These are phyloP conservation scores for Umbelopsis sp. DNA, from an alignment of 371 early-diverging fungal species.

Conservation along the genomic window DNA sequence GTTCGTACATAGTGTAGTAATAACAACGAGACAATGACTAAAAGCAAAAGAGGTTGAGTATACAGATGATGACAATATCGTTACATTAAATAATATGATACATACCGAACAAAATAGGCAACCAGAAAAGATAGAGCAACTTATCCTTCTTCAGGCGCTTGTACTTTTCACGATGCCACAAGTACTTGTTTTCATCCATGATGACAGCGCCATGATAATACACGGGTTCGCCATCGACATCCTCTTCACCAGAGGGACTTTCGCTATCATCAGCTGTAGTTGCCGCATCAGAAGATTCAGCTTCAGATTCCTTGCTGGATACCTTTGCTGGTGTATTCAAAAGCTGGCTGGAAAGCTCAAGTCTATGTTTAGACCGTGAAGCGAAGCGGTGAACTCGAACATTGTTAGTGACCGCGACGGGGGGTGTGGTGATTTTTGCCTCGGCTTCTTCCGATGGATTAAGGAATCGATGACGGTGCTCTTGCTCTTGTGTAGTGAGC, in stretches of 20 bases:
- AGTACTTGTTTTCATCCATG: constrained; percentile 21
- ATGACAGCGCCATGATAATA: constrained; percentile 10
- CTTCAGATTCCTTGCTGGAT: neutral
- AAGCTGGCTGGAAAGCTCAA: neutral
- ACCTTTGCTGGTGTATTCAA: neutral
- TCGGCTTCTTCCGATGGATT: neutral
- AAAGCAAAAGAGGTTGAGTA: neutral
- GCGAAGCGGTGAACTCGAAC: constrained; percentile 12
- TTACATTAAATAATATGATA: no score
- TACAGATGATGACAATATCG: neutral
- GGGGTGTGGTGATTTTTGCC: neutral
- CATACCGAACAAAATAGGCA: constrained; percentile 41
- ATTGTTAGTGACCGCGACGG: neutral
- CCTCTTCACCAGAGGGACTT: neutral
- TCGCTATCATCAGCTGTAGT: neutral
- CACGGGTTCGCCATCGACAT: neutral
- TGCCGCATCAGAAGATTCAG: neutral
- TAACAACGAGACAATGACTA: constrained; percentile 18
- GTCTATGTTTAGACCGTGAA: constrained; percentile 5
- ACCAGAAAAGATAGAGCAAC: constrained; percentile 39
- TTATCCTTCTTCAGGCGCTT: constrained; percentile 27
- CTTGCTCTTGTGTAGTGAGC: constrained; percentile 13
- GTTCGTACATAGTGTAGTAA: constrained; percentile 18
- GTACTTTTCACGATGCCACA: constrained; percentile 19
- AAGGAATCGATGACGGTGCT: constrained; percentile 7